Conservation (phyloP, 345 rosid species). For the Populus euphratica region DNA sequence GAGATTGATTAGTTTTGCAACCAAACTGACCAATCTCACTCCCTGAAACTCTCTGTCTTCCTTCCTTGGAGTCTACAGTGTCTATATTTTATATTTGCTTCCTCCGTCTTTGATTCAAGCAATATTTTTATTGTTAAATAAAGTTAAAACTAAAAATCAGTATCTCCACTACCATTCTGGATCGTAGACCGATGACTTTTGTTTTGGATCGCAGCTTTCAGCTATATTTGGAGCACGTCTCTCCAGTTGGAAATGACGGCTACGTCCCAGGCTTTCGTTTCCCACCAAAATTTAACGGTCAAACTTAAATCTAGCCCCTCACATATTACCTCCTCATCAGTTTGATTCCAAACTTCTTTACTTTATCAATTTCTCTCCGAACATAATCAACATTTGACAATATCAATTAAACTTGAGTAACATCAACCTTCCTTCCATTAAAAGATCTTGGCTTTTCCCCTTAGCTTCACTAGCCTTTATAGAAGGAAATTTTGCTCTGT, state of each 20-base stretch:
- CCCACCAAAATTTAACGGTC: neutral
- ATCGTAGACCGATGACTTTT: neutral
- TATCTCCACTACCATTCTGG: neutral
- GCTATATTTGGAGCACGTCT: too few species aligned
- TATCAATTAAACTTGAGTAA: too few species aligned
- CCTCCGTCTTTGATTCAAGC: neutral
- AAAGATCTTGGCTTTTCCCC: too few species aligned
- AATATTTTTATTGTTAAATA: neutral
- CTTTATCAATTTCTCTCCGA: too few species aligned
- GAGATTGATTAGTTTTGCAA: neutral
- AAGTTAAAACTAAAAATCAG: neutral
- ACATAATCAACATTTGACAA: too few species aligned
- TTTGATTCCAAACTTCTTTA: too few species aligned
- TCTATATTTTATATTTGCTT: neutral
- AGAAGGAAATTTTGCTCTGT: too few species aligned
- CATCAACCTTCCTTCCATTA: too few species aligned
- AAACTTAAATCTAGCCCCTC: too few species aligned
- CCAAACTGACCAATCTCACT: neutral
- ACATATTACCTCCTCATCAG: too few species aligned
- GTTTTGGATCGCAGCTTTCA: too few species aligned
- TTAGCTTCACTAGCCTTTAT: too few species aligned
- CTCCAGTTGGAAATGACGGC: neutral
- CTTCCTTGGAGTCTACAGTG: neutral
- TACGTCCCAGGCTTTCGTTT: neutral
- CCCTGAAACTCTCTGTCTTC: neutral